These are phyloP conservation scores for Cynara cardunculus DNA, from an alignment of 129 eudicot genomes.

Conservation along the genomic window DNA sequence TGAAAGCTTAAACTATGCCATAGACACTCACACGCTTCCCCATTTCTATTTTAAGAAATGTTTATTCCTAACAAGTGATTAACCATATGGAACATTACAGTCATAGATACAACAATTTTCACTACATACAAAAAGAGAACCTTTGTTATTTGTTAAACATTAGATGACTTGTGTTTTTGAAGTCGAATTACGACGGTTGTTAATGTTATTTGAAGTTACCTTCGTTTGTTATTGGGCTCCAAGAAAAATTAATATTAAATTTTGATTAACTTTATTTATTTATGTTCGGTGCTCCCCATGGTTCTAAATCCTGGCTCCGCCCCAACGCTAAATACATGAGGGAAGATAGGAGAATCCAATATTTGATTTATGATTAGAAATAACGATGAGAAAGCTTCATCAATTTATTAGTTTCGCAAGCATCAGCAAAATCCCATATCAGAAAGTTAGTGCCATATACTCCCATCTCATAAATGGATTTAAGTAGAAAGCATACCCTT, in stretches of 20 bases:
- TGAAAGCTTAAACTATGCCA: too few relatives aligned
- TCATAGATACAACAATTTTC: not conserved
- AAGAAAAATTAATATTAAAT: too few relatives aligned
- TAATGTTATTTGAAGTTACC: not conserved
- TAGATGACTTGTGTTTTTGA: not conserved
- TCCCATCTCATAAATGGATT: not conserved
- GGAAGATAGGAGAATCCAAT: not conserved
- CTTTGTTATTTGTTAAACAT: not conserved
- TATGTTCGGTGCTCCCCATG: not conserved
- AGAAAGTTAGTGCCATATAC: not conserved
- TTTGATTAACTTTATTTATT: too few relatives aligned
- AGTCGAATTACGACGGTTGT: not conserved
- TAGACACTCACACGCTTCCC: too few relatives aligned
- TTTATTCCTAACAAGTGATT: too few relatives aligned
- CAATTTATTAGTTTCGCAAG: not conserved
- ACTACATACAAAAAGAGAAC: not conserved
- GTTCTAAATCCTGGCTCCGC: not conserved
- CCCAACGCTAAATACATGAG: not conserved
- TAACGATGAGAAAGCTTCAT: not conserved
- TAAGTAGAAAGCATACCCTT: not conserved
- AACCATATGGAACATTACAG: not conserved
- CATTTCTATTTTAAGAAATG: too few relatives aligned
- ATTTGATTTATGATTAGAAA: not conserved
- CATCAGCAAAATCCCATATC: not conserved
- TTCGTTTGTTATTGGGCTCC: not conserved